phyloP scores from a whole-genome alignment of 129 eudicot genomes.

The Dittrichia graveolens region DNA sequence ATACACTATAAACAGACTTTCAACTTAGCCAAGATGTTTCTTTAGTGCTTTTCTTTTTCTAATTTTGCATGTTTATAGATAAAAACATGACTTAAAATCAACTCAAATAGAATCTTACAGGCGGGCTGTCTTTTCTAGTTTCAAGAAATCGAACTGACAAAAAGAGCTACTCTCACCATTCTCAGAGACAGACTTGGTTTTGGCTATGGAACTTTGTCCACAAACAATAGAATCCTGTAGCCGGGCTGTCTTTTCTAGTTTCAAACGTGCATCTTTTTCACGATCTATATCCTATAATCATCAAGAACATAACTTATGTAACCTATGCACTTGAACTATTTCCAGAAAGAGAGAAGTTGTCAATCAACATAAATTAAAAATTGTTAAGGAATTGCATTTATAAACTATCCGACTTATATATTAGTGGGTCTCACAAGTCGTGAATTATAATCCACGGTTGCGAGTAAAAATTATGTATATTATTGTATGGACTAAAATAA shows the following conservation, averaged over 20 bases:
- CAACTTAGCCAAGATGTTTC: not conserved
- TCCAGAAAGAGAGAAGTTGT: not conserved
- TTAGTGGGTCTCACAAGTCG: too few species aligned
- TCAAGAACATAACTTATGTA: constrained; percentile 20
- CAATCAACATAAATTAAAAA: not conserved
- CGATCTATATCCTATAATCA: constrained; percentile 68
- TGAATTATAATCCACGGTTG: too few species aligned
- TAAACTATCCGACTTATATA: too few species aligned
- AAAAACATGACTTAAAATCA: too few species aligned
- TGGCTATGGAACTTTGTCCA: constrained; percentile 51
- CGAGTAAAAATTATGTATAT: too few species aligned
- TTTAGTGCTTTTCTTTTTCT: not conserved
- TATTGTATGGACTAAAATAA: too few species aligned
- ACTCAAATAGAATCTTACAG: too few species aligned
- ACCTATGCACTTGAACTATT: not conserved
- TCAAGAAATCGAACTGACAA: not conserved
- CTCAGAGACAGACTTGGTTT: constrained; percentile 51
- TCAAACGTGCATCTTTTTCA: constrained; percentile 75
- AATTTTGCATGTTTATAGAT: not conserved
- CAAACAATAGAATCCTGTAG: constrained; percentile 46
- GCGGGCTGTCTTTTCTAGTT: too few species aligned
- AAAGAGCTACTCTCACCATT: constrained; percentile 52
- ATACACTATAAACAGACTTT: not conserved
- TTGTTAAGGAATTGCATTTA: not conserved
- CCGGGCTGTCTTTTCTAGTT: constrained; percentile 67